Base-by-base conservation (phyloP, 1,139 yeast species). In the Blastobotrys buckinghamii region DNA sequence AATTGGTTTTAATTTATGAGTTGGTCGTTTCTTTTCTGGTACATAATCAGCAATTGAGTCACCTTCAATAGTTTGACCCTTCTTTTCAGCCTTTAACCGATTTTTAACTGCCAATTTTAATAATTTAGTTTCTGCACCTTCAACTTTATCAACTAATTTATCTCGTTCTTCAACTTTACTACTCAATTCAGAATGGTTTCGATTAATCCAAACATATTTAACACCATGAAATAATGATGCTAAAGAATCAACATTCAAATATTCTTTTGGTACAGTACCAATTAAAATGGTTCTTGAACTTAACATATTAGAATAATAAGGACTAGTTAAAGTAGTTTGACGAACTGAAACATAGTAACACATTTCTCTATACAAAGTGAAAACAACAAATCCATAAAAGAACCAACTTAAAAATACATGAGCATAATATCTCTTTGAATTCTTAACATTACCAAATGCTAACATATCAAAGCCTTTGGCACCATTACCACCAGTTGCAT, bases 371-470 rank as follows among this genome's bases (percentile, higher is more conserved):
- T 87, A 89, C 52, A 89, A 75, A 30, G 84, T 74, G 63, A 78
- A 88, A 39, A 86, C 65, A 48, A 86, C 75, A 39, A 74, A 65
- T 41, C 94, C 89, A 66, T 83, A 87, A 64, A 78, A 86, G 37
- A 80, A 58, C 94, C 95, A 85, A 2, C 92, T 81, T 48, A 87
- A 69, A 53, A 92, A 76, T 1, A 83, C 90, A 63, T 90, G 96
- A 1, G 97, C 97, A 66, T 80, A 92, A 67, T 84, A 85, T 50
- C 95, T 75, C 47, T 76, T 68, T 50, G 77, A 74, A 56, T 81
- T 69, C 13, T 69, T 71, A 49, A 89, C 83, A 63, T 92, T 89
- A 36, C 94, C 77, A 61, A 83, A 87, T 1, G 96, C 81, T 54
- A 88, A 75, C 56, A 77, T 75, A 66, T 92, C 92, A 55, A 92